Base-by-base conservation (phyloP, 352 stramenopile species). In the Globisporangium solare region DNA sequence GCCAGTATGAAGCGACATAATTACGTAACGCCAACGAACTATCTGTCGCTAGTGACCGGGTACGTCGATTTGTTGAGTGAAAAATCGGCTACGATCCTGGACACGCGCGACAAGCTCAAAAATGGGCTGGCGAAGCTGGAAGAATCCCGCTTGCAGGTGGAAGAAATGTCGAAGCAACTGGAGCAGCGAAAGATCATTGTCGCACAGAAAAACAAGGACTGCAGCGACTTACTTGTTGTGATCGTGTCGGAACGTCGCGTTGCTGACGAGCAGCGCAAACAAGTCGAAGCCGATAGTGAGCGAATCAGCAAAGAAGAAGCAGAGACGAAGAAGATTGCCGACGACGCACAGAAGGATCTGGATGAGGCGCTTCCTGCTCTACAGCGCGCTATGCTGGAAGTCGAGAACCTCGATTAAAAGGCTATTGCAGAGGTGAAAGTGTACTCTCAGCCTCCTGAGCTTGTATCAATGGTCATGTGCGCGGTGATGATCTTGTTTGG, bases 401-500 rank as follows among this genome's bases (percentile, higher is more conserved):
- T 98, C 14, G 90, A 98, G 54, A 96, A 97, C 52, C 77, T 98
- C 1, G 94, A 98, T 61, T 98, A 98, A 70, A 93, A 89, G 51
- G 74, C 88, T 1, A 97, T 98, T 47, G 88, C 90, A 6, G 95
- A 98, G 64, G 89, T 98, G 6, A 98, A 98, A 68, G 88, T 96
- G 11, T 98, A 98, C 66, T 89, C 89, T 0, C 93, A 96, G 46
- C 95, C 95, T 17, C 93, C 95, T 0, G 79, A 92, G 56, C 67
- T 89, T 10, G 95, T 98, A 48, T 94, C 94, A 14, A 85, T 96
- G 59, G 89, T 97, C 0, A 92, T 98, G 80, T 93, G 89, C 42
- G 94, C 88, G n/a, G 93, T 98, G 42, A 98, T 98, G 91, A 97
- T 97, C 41, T 73, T 98, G n/a, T 97, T 98, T 60, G 86, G 89